Percentiles rank a stretch among this genome's conserved stretches.
Conservation (phyloP, 768 basidiomycete genomes). For the Leccinum boreale region DNA sequence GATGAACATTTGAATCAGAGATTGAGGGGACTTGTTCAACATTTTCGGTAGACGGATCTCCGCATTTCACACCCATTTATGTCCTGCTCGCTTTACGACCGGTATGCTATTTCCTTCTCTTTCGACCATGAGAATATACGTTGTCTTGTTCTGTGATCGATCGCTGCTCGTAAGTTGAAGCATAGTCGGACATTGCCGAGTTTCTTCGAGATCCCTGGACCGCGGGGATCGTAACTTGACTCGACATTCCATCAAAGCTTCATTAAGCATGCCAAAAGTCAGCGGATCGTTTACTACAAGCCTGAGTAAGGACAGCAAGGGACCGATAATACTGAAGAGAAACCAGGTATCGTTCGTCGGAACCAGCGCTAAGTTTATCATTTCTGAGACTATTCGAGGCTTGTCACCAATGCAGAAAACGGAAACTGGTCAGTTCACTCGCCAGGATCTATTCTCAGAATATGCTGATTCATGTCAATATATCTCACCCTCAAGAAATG, state of each 20-base stretch:
- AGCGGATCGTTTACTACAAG: conserved; percentile 3
- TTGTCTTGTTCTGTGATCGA: conserved; percentile 29
- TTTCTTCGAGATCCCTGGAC: neutral
- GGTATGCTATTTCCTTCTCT: conserved; percentile 42
- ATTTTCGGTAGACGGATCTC: conserved; percentile 33
- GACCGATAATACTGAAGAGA: conserved; percentile 15
- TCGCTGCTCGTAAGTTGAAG: neutral
- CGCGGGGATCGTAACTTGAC: neutral
- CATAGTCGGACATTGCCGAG: neutral
- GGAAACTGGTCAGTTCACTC: conserved; percentile 57
- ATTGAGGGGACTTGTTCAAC: conserved; percentile 15
- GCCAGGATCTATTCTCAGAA: neutral
- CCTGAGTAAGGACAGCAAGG: neutral
- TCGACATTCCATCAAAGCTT: neutral
- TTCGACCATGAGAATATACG: conserved; percentile 36
- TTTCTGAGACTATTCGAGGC: conserved; percentile 24
- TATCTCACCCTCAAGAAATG: conserved; percentile 49
- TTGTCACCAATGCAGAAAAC: conserved; percentile 62
- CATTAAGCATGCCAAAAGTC: conserved; percentile 39
- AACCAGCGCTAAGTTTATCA: neutral
- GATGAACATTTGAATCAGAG: conserved; percentile 20
- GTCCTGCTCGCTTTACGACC: conserved; percentile 65
- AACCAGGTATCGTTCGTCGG: conserved; percentile 20
- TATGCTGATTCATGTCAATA: conserved; percentile 15
- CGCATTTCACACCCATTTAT: conserved; percentile 65